A percentile compares a stretch with the other conserved stretches of the same genome.
phyloP scores from a whole-genome alignment of 192 early-diverging fungal genomes.

The Backusella tarrabulga region DNA sequence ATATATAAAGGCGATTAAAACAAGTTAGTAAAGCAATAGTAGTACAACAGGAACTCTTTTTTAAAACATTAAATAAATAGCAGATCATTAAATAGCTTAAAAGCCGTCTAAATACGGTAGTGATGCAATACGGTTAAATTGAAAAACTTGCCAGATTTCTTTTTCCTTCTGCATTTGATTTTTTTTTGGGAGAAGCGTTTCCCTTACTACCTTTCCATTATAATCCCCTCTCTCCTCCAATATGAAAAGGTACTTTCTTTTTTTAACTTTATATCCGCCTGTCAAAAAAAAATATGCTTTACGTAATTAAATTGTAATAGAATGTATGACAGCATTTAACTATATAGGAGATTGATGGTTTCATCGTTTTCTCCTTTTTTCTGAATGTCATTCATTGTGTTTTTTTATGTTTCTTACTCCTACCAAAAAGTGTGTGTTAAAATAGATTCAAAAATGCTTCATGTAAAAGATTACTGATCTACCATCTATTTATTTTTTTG shows the following conservation, averaged over 20 bases:
- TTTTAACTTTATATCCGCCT: not conserved
- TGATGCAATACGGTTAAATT: not conserved
- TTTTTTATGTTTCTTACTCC: not conserved
- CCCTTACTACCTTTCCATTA: not conserved
- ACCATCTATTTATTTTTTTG: not conserved
- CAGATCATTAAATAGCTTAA: not conserved
- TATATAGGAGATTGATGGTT: not conserved
- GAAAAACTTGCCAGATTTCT: not conserved
- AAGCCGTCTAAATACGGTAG: not conserved
- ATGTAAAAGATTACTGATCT: not conserved
- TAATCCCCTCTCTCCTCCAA: not conserved
- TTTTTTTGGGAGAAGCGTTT: not conserved
- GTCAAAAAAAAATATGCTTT: not conserved
- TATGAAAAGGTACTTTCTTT: not conserved
- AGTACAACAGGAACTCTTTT: not conserved
- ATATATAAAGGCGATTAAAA: too few relatives aligned
- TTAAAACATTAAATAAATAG: not conserved
- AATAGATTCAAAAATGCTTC: not conserved
- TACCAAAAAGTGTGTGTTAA: not conserved
- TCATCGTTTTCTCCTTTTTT: not conserved
- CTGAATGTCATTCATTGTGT: not conserved
- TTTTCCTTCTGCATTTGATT: not conserved
- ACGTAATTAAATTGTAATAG: not conserved
- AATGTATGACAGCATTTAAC: not conserved
- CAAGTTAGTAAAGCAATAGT: not conserved